Evolutionary conservation across 2,329 filamentous ascomycete species (phyloP), one percentile per base, ranked within the genome.

Genomic region (Claviceps monticola): DNA sequence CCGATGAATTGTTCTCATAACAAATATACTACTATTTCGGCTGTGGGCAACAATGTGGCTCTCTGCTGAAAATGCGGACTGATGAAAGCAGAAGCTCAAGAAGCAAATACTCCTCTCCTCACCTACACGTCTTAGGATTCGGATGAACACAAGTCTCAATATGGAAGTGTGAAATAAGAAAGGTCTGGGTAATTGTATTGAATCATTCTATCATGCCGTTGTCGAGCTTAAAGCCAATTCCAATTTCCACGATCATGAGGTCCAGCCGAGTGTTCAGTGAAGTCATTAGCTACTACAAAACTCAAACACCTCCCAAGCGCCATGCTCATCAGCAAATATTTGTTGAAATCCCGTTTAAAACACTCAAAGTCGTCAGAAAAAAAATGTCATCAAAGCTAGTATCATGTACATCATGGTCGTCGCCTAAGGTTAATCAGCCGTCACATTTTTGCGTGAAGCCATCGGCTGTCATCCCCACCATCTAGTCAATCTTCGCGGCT

Each of bases 401-500:
- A 54, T 56, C 49, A 48, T 54, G 38, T 51, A 47, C 29, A 52
- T 46, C 45, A 53, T 49, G 26, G 57, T 23, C 38, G 50, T 54
- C 54, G 34, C 54, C 50, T 38, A 34, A 11, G 29, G 9, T 34
- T 34, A 26, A 45, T 34, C 42, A 45, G 34, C 8, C 49, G 21
- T 56, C 46, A 53, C 5, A 57, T 51, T 38, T 49, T 55, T 2
- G 53, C 17, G 9, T 23, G 37, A 37, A 48, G 4, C 23, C 26
- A 26, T 48, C 23, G 46, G 11, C 39, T 39, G 29, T 19, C 9
- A n/a, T 16, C 21, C 26, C 36, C 43, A 21, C 53, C 54, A 45
- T 53, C 5, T 16, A 63, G 61, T 73, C 69, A 75, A 53, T 74
- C 71, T 53, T 73, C 67, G 14, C 58, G 62, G 56, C 69, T 68